Percentiles rank a stretch among this genome's conserved stretches.
Conservation (phyloP, 2,329 filamentous ascomycete genomes). For the Trichoderma arundinaceum region DNA sequence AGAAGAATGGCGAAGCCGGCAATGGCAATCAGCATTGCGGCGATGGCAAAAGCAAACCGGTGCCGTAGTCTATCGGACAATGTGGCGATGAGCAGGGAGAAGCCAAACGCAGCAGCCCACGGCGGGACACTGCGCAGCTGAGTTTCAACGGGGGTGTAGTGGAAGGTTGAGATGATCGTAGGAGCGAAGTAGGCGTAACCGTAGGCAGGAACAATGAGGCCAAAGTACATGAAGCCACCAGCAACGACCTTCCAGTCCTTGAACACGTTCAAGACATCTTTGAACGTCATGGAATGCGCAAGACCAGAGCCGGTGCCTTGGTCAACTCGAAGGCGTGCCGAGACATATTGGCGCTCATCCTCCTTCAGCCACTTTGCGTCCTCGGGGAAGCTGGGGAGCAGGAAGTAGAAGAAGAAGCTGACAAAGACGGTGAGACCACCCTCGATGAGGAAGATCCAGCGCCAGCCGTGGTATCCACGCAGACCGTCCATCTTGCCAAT, state of each 20-base stretch:
- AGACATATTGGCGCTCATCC: constrained; percentile 72
- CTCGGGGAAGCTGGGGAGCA: constrained; percentile 76
- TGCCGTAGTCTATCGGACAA: constrained; percentile 74
- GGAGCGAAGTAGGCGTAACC: constrained; percentile 80
- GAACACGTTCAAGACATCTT: constrained; percentile 67
- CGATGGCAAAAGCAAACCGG: constrained; percentile 74
- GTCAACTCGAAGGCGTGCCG: constrained; percentile 69
- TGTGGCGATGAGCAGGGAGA: constrained; percentile 76
- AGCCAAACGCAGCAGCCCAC: constrained; percentile 73
- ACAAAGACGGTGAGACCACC: constrained; percentile 67
- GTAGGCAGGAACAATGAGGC: constrained; percentile 77
- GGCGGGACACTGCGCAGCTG: constrained; percentile 64
- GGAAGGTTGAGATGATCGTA: constrained; percentile 70
- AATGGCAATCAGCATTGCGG: constrained; percentile 72
- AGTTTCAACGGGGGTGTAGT: constrained; percentile 63
- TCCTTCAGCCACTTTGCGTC: constrained; percentile 72
- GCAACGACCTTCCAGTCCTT: constrained; percentile 76
- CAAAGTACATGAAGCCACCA: constrained; percentile 82
- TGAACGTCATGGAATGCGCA: constrained; percentile 63
- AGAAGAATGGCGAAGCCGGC: constrained; percentile 78
- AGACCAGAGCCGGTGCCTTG: constrained; percentile 67
- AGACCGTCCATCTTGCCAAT: constrained; percentile 87
- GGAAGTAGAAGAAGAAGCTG: constrained; percentile 68
- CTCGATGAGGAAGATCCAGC: constrained; percentile 85
- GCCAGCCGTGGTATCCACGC: constrained; percentile 72